Base-by-base conservation (phyloP, 163 green algal species). In the Trebouxia gelatinosa region DNA sequence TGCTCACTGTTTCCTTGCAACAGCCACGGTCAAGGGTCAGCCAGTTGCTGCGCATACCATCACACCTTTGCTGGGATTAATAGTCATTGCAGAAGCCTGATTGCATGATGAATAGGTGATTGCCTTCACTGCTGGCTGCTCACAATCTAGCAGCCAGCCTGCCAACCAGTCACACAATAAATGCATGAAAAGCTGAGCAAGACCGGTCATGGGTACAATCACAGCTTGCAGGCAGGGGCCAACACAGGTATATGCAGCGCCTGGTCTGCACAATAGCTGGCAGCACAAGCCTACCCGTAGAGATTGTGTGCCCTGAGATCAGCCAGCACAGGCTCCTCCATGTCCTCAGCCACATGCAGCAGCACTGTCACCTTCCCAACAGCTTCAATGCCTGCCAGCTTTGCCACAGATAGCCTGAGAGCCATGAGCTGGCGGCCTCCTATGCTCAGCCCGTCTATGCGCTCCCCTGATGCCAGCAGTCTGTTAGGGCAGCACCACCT, bases 401-500 rank as follows among this genome's bases (percentile, higher is more conserved):
- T 61, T 43, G 61, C 68, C 11, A 76, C 46, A 32, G 68, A 39
- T 29, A 64, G 40, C 31, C 68, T 43, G 16, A 76, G 68, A 9
- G 68, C 68, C 68, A 76, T 39, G 40, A 76, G 68, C 68, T 76
- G 68, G 28, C 68, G 68, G 16, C 28, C 46, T 26, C 68, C 68
- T 5, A 76, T 28, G 28, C 28, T 62, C 23, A 76, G 68, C 39
- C 68, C 68, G 19, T 76, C 68, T 46, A 76, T 76, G 29, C 68
- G 43, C 40, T 76, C 64, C 35, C 64, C 37, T 34, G 64, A 40
- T 5, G 64, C 64, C 37, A 72, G 35, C 64, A 72, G 64, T 37
- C 64, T 72, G 37, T 72, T 72, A 37, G 64, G 64, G 64, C 64
- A 72, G 37, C 64, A 72, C 64, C 64, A 72, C 64, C 64, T 50